Evolutionary conservation across 805 yeast genomes (phyloP).

Genomic region (Saccharomycopsis synnaedendra): DNA sequence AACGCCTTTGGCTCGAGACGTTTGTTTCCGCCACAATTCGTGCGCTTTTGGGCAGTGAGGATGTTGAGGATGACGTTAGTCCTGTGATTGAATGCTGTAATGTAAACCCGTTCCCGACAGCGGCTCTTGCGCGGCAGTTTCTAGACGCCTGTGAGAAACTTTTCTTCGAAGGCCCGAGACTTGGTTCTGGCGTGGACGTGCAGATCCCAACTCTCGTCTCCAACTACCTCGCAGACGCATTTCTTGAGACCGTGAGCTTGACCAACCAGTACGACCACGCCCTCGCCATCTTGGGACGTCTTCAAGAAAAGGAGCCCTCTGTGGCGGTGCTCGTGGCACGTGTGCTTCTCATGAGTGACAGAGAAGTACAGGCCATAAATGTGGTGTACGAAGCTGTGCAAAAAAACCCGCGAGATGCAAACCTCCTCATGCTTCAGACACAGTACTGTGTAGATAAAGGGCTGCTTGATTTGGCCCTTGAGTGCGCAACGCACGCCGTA

Average conservation of each 20-base stretch:
- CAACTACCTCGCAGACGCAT: constrained; percentile 69
- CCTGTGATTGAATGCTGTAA: constrained; percentile 76
- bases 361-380: constrained; percentile 48
- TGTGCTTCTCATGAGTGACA: constrained; percentile 39
- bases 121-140: constrained; percentile 40
- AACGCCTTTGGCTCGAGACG: constrained; percentile 43
- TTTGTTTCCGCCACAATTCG: constrained; percentile 58
- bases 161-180: constrained; percentile 51
- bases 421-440: constrained; percentile 43
- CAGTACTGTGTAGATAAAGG: constrained; percentile 43
- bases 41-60: constrained; percentile 39
- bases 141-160: constrained; percentile 54
- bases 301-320: constrained; percentile 41
- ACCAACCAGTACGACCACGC: constrained; percentile 58
- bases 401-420: constrained; percentile 41
- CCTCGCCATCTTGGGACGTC: constrained; percentile 41
- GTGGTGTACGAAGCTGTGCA: constrained; percentile 39
- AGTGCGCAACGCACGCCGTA: constrained; percentile 51
- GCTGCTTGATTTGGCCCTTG: constrained; percentile 44
- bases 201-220: constrained; percentile 54
- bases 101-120: constrained; percentile 57
- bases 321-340: constrained; percentile 48
- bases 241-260: constrained; percentile 48
- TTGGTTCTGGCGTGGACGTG: constrained; percentile 58
- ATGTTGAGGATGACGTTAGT: constrained; percentile 62